Conservation (phyloP, 306 rosid species). For the Castanea crenata region DNA sequence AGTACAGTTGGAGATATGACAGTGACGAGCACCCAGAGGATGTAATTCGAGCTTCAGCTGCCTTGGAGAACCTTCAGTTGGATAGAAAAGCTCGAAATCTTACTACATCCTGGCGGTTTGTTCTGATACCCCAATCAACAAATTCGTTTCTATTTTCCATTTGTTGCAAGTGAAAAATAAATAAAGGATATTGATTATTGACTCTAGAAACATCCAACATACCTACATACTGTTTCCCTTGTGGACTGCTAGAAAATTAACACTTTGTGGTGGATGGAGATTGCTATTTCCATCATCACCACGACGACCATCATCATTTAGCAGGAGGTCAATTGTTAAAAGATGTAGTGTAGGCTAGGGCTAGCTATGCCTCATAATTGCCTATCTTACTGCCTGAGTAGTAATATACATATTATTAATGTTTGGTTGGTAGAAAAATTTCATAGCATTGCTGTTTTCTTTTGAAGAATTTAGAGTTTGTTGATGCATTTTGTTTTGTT, state of each 20-base stretch:
- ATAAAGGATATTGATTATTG: background rate
- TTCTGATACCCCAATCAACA: conserved; percentile 24
- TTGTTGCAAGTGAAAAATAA: background rate
- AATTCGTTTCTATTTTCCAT: background rate
- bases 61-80: conserved; percentile 92
- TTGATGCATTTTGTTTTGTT: background rate
- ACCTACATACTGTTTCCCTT: background rate
- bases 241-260: background rate
- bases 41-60: conserved; percentile 78
- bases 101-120: conserved; percentile 96
- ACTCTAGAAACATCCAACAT: background rate
- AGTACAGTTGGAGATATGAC: conserved; percentile 92
- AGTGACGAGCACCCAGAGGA: conserved; percentile 80
- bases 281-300: background rate
- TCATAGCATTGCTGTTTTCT: background rate
- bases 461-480: background rate
- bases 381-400: background rate
- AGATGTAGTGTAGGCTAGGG: background rate
- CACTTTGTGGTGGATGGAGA: background rate
- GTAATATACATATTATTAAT: background rate
- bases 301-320: background rate
- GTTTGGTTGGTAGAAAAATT: background rate
- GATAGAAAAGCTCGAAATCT: conserved; percentile 98
- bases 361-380: background rate
- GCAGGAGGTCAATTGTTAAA: background rate